These are phyloP conservation scores for Zygotorulaspora florentina DNA, from an alignment of 805 yeast species.

Conservation along the genomic window DNA sequence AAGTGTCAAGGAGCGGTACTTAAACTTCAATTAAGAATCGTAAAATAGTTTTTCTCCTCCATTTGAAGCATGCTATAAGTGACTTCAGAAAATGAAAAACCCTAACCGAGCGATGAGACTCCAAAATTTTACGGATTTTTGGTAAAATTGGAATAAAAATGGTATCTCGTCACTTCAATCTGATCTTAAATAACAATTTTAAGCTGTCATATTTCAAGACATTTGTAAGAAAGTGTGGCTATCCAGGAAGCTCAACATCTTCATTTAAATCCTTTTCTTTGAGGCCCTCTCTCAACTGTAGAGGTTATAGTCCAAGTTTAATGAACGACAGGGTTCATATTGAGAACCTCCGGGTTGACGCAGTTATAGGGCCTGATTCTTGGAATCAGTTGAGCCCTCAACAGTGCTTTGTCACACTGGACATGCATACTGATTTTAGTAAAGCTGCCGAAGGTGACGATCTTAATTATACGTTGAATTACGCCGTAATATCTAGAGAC, in stretches of 20 bases:
- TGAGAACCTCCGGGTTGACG: constrained; percentile 53
- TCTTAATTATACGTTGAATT: constrained; percentile 75
- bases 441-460: constrained; percentile 80
- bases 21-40: no score
- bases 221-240: no score
- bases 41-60: no score
- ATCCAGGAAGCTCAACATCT: neutral
- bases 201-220: no score
- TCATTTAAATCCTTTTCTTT: neutral
- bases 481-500: constrained; percentile 74
- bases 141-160: no score
- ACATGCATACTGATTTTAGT: constrained; percentile 61
- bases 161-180: no score
- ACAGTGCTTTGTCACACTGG: constrained; percentile 57
- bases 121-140: neutral
- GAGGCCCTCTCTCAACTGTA: neutral
- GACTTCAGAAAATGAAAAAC: neutral
- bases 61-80: neutral
- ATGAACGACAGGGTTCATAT: constrained; percentile 39
- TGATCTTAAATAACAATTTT: no score
- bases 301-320: neutral
- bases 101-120: neutral
- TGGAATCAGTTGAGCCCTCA: constrained; percentile 69
- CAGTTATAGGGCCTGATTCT: constrained; percentile 67
- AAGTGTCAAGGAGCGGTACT: no score